Evolutionary conservation across 2,329 filamentous ascomycete species (phyloP), one percentile per base, ranked within the genome.

Genomic region (Fusarium haematococcum): DNA sequence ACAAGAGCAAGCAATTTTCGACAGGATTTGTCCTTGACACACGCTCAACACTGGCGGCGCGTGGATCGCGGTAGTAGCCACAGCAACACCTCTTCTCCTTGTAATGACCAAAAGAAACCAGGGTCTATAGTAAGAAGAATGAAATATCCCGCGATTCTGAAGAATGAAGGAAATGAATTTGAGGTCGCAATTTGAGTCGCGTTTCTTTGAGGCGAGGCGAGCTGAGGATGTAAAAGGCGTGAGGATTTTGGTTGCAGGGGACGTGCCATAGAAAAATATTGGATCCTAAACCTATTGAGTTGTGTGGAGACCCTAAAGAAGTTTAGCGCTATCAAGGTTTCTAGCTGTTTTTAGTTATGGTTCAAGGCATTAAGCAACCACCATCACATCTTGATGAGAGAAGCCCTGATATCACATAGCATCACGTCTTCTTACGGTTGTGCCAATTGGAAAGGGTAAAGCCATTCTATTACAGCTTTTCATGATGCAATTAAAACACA

Each of bases 61-160:
- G 45, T 25, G 37, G n/a, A 45, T 41, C 27, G 35, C 9, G 39
- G 16, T 30, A 23, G 16, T 30, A 23, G 25, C 20, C 35, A 35
- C 65, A 43, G 62, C 48, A 71, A 68, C 50, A 54, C 50, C 27
- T 58, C 27, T 14, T 35, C 41, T n/a, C 27, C 16, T 37, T 18
- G 37, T n/a, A 11, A 39, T 20, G 52, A 14, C 18, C 10, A 57
- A 65, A 65, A 62, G 27, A 50, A 30, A 23, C 18, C n/a, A 23
- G 23, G 30, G 3, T 14, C 13, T 56, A n/a, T 54, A 30, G 10
- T n/a, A 5, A 33, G n/a, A 30, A 23, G 9, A 33, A 13, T 5
- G 6, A 10, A n/a, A 23, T 14, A 16, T 11, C 14, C 41, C 18
- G 6, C n/a, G 20, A 41, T 5, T 39, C n/a, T 57, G 32, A 58